These are phyloP conservation scores for Ophiostoma sp. DNA, from an alignment of 2,329 filamentous ascomycete genomes.

Conservation along the genomic window DNA sequence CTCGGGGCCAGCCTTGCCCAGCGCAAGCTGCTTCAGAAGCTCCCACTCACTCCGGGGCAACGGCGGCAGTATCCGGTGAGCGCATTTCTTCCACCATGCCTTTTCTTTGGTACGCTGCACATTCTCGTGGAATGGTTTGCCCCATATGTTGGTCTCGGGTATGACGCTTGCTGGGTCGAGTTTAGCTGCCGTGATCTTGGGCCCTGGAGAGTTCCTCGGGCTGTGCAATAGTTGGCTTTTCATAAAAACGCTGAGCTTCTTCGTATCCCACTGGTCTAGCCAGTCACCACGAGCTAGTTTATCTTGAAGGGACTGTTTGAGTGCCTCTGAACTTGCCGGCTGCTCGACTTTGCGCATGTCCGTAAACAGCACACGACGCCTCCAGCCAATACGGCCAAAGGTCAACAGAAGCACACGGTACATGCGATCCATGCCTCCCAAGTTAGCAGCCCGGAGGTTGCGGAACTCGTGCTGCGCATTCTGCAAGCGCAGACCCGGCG, in stretches of 20 bases:
- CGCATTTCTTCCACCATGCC: constrained; percentile 44
- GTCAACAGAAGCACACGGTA: constrained; percentile 43
- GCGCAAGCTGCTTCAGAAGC: constrained; percentile 43
- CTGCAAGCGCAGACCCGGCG: constrained; percentile 34
- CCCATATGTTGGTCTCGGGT: constrained; percentile 47
- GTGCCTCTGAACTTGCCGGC: constrained; percentile 39
- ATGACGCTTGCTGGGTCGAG: constrained; percentile 37
- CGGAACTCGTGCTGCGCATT: constrained; percentile 43
- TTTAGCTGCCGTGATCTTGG: constrained; percentile 31
- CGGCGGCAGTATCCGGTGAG: constrained; percentile 50
- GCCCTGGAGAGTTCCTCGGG: constrained; percentile 33
- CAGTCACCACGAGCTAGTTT: constrained; percentile 34
- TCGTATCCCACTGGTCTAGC: constrained; percentile 47
- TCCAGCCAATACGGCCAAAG: constrained; percentile 50
- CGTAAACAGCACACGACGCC: constrained; percentile 45
- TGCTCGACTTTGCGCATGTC: constrained; percentile 36
- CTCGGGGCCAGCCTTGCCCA: constrained; percentile 38
- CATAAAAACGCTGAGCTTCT: constrained; percentile 42
- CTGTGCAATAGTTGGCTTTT: constrained; percentile 37
- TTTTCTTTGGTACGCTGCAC: constrained; percentile 41
- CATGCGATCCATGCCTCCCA: constrained; percentile 46
- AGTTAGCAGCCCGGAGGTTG: constrained; percentile 49
- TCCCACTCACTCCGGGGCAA: constrained; percentile 52
- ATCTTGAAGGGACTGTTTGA: constrained; percentile 33
- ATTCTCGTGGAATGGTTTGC: constrained; percentile 39